phyloP scores from a whole-genome alignment of 805 yeast species.

The Spathaspora passalidarum region DNA sequence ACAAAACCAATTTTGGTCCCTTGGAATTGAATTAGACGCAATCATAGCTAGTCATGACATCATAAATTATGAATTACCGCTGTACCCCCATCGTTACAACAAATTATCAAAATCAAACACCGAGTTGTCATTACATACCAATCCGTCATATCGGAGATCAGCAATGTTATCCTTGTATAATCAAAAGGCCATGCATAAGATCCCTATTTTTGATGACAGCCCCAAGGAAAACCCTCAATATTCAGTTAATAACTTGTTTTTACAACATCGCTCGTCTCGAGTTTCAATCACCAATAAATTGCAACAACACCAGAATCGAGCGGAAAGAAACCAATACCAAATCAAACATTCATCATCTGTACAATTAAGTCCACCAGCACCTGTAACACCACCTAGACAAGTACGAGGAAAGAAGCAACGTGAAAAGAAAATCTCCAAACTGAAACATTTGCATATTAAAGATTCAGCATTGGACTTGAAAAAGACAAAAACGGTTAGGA shows the following conservation, averaged over 20 bases:
- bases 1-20: slow-evolving; percentile 30
- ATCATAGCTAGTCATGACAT: slow-evolving; percentile 7
- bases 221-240: slow-evolving; percentile 28
- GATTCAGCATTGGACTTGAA: slow-evolving; percentile 40
- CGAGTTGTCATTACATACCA: slow-evolving; percentile 38
- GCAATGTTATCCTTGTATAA: slow-evolving; percentile 46
- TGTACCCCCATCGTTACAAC: slow-evolving; percentile 9
- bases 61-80: slow-evolving; percentile 22
- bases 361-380: neutral
- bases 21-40: slow-evolving; percentile 19
- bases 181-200: slow-evolving; percentile 31
- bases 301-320: slow-evolving; percentile 11
- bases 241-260: slow-evolving; percentile 34
- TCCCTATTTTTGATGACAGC: slow-evolving; percentile 25
- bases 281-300: slow-evolving; percentile 28
- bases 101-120: slow-evolving; percentile 31
- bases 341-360: slow-evolving; percentile 7
- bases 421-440: slow-evolving; percentile 17
- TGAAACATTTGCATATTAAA: slow-evolving; percentile 36
- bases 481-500: slow-evolving; percentile 16
- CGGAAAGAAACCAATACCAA: slow-evolving; percentile 1
- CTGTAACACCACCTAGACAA: slow-evolving; percentile 7
- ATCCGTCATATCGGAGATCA: slow-evolving; percentile 42
- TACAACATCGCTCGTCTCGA: slow-evolving; percentile 38
- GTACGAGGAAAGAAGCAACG: neutral